Conservation (phyloP, 2,329 filamentous ascomycete genomes). For the Annulohypoxylon truncatum region DNA sequence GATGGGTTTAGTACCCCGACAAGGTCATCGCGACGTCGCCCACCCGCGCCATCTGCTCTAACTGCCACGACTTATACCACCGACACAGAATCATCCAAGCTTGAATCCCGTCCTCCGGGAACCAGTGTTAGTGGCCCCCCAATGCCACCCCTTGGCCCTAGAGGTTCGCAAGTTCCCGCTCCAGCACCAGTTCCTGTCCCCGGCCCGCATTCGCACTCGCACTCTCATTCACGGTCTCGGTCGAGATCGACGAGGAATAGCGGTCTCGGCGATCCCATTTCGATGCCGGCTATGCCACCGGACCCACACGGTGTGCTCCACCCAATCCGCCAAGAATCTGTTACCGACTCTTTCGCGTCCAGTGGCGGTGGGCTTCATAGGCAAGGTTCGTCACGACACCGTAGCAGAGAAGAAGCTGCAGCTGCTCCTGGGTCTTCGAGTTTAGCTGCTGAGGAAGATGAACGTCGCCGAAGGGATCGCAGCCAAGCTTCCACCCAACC, state of each 20-base stretch:
- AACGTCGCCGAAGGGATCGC: slow-evolving; percentile 52
- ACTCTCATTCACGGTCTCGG: slow-evolving; percentile 49
- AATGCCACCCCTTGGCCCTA: slow-evolving; percentile 54
- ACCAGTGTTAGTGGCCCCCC: slow-evolving; percentile 50
- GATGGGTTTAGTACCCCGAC: slow-evolving; percentile 69
- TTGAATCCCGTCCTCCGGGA: slow-evolving; percentile 55
- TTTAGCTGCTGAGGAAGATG: slow-evolving; percentile 62
- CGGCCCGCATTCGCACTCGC: slow-evolving; percentile 23
- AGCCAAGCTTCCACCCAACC: slow-evolving; percentile 60
- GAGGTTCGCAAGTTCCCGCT: slow-evolving; percentile 35
- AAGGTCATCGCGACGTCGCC: slow-evolving; percentile 51
- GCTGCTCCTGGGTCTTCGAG: slow-evolving; percentile 61
- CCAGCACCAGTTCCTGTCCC: background rate
- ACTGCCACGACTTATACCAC: slow-evolving; percentile 47
- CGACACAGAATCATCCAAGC: slow-evolving; percentile 53
- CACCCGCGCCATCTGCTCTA: slow-evolving; percentile 43
- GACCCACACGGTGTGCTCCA: slow-evolving; percentile 62
- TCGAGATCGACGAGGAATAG: slow-evolving; percentile 58
- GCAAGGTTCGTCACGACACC: slow-evolving; percentile 60
- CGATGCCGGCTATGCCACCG: slow-evolving; percentile 66
- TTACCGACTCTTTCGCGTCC: slow-evolving; percentile 58
- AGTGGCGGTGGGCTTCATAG: slow-evolving; percentile 55
- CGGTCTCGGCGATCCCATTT: slow-evolving; percentile 44
- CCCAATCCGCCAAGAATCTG: slow-evolving; percentile 54
- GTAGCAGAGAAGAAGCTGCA: slow-evolving; percentile 58